Evolutionary conservation across 306 rosid genomes (phyloP).

Genomic region (Rosa persica): DNA sequence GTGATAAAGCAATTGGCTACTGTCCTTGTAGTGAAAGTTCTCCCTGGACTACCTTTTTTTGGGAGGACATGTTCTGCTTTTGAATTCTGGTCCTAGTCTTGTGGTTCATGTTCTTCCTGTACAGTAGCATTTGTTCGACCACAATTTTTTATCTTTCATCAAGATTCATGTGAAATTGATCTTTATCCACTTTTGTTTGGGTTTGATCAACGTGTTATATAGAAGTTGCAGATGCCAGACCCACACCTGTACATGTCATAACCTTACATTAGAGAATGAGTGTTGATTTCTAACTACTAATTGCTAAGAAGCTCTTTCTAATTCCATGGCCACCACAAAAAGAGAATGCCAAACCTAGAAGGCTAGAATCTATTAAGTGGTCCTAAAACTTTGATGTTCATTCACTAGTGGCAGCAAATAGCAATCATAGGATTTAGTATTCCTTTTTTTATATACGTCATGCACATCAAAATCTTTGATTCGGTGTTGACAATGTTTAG

Average conservation of each 20-base stretch:
- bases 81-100: conserved; percentile 2
- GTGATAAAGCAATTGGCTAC: background rate
- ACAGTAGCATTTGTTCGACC: background rate
- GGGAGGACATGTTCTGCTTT: background rate
- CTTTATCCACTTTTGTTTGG: background rate
- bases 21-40: background rate
- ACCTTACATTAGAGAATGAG: background rate
- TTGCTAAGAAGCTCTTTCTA: conserved; percentile 5
- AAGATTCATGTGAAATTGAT: background rate
- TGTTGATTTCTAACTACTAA: background rate
- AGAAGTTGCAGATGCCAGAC: background rate
- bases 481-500: background rate
- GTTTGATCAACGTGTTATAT: conserved; percentile 1
- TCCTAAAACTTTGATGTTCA: background rate
- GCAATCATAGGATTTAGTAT: background rate
- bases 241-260: background rate
- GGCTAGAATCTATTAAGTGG: conserved; percentile 3
- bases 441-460: background rate
- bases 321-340: background rate
- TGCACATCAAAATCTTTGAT: background rate
- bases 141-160: background rate
- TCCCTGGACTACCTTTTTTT: background rate
- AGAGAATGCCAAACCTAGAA: background rate
- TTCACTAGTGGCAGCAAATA: background rate
- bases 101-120: conserved; percentile 6